Evolutionary conservation across 352 stramenopile genomes (phyloP), one percentile per base, ranked within the genome.

Genomic region (Globisporangium uncinulatum): DNA sequence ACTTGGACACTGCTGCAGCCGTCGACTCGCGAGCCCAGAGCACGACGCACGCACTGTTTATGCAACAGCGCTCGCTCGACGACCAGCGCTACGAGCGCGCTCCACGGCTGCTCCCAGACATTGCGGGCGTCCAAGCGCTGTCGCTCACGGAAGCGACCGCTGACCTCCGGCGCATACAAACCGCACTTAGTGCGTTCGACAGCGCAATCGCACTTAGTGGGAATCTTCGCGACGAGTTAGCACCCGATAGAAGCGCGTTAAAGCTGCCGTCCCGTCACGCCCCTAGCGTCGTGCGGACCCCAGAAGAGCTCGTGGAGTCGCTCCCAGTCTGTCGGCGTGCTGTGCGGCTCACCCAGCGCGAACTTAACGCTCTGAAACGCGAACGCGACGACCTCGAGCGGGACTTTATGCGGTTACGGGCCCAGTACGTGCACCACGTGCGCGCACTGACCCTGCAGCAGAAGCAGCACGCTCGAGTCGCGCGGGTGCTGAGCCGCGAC

Each of bases 331-430:
- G 74, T 46, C 73, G 80, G 39, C 81, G 79, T 19, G 80, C 83
- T 24, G 79, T 93, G 54, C 78, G 79, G 15, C 74, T 93, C 42
- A 91, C 83, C 46, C 80, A 93, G 53, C 71, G 80, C 17, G 83
- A 93, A 49, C 67, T 91, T 21, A 54, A 60, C 42, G 74, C 76
- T 7, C 73, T 93, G 61, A 84, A 76, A 52, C 80, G 73, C 57
- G 80, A 93, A 57, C 79, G 80, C 5, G 74, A 90, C 57, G 80
- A 93, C 46, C 61, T 93, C n/a, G 83, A 93, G 59, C 66, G 80
- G 24, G 59, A 78, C 42, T 93, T 82, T 56, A 81, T 89, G 65
- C 76, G 74, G 6, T 69, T 87, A 62, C 83, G 83, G 13, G 72
- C 59, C 56, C 86, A 73, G 15, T 68, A 84, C 36, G 56, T 93